phyloP scores from a whole-genome alignment of 768 basidiomycete genomes.

The Grammothele lineata region DNA sequence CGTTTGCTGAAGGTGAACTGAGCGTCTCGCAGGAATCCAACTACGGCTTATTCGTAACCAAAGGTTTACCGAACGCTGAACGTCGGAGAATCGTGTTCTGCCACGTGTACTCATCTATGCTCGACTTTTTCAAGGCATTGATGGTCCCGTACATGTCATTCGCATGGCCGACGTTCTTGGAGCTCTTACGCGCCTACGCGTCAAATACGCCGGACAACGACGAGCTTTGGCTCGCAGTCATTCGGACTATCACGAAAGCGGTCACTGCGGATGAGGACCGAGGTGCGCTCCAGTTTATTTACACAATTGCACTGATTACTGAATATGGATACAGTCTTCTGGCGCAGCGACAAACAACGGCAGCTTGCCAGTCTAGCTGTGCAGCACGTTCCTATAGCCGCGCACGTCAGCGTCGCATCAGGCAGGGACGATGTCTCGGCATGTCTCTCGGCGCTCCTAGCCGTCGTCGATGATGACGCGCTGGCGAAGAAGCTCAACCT shows the following conservation, averaged over 20 bases:
- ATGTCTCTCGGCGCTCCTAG: conserved; percentile 52
- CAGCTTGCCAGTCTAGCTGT: conserved; percentile 57
- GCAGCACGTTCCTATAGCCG: conserved; percentile 57
- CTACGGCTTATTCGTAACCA: too few species aligned
- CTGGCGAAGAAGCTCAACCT: conserved; percentile 81
- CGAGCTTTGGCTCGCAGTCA: conserved; percentile 58
- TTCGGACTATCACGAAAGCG: conserved; percentile 63
- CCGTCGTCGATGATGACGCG: conserved; percentile 48
- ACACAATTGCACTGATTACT: background rate
- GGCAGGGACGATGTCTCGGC: conserved; percentile 41
- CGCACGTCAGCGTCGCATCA: conserved; percentile 31
- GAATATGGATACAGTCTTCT: conserved; percentile 60
- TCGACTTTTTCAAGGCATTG: conserved; percentile 90
- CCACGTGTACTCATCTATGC: conserved; percentile 63
- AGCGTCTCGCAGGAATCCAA: conserved; percentile 1
- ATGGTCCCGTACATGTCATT: conserved; percentile 91
- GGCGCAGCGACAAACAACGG: conserved; percentile 79
- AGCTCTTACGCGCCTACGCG: conserved; percentile 52
- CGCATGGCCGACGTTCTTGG: conserved; percentile 61
- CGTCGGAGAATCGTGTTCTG: conserved; percentile 69
- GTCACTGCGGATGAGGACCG: conserved; percentile 71
- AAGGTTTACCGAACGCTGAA: conserved; percentile 14
- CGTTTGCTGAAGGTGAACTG: conserved; percentile 63
- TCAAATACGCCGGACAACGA: conserved; percentile 30
- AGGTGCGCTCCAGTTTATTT: conserved; percentile 41